These are phyloP conservation scores for Helicostylum pulchrum DNA, from an alignment of 192 early-diverging fungal species.

Conservation along the genomic window DNA sequence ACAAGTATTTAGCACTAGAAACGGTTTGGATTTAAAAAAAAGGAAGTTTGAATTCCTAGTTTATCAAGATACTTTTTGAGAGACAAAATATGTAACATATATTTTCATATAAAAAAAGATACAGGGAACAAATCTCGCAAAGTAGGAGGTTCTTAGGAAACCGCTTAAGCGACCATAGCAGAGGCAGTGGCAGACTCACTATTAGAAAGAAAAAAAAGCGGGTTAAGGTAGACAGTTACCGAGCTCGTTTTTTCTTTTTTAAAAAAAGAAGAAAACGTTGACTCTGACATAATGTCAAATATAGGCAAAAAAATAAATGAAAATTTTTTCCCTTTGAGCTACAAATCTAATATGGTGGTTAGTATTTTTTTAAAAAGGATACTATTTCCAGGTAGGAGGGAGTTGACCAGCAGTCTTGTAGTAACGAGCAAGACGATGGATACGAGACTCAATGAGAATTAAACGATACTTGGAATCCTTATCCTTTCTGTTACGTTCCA, in stretches of 20 bases:
- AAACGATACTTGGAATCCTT: constrained; percentile 97
- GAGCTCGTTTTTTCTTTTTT: constrained; percentile 28
- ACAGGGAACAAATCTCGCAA: not conserved
- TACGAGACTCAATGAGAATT: constrained; percentile 93
- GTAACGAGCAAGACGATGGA: constrained; percentile 98
- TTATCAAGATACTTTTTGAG: too few relatives aligned
- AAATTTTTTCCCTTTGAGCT: constrained; percentile 3
- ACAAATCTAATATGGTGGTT: not conserved
- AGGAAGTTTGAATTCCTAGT: too few relatives aligned
- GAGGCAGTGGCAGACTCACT: constrained; percentile 47
- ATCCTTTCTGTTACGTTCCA: constrained; percentile 99
- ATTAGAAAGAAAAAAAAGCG: constrained; percentile 33
- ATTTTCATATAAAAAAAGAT: constrained; percentile 4
- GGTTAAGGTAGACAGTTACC: constrained; percentile 43
- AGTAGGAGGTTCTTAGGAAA: not conserved
- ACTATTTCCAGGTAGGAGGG: constrained; percentile 98
- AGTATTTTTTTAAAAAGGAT: constrained; percentile 42
- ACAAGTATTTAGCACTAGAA: not conserved
- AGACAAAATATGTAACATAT: not conserved
- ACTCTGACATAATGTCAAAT: constrained; percentile 36
- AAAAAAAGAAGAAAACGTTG: constrained; percentile 14
- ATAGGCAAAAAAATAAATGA: constrained; percentile 17
- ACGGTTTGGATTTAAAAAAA: too few relatives aligned
- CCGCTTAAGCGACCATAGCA: constrained; percentile 32
- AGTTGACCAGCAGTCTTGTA: constrained; percentile 97